Evolutionary conservation across 2,329 filamentous ascomycete genomes (phyloP).

Genomic region (Penicillium sp.): DNA sequence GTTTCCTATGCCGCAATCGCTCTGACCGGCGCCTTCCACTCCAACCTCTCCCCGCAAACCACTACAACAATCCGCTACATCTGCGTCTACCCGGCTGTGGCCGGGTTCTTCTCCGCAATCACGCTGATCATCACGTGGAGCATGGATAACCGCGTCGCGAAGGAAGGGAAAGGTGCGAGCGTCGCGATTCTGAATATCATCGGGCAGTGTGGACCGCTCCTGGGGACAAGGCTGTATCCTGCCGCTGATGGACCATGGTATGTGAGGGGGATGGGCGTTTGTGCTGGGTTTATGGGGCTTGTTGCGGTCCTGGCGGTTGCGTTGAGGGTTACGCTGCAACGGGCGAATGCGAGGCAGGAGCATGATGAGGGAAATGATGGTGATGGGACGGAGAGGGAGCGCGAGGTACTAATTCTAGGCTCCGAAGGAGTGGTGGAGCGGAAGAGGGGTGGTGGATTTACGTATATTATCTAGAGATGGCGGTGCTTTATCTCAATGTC

Average conservation of each 20-base stretch:
- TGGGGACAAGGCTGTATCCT: slow-evolving; percentile 71
- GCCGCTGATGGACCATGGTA: slow-evolving; percentile 64
- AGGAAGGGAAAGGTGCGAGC: slow-evolving; percentile 72
- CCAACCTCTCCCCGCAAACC: slow-evolving; percentile 31
- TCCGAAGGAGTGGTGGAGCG: slow-evolving; percentile 15
- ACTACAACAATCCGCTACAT: slow-evolving; percentile 63
- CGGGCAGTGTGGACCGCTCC: slow-evolving; percentile 76
- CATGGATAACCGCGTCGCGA: slow-evolving; percentile 79
- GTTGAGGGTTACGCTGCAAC: slow-evolving; percentile 59
- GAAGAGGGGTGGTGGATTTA: slow-evolving; percentile 25
- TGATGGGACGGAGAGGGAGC: slow-evolving; percentile 29
- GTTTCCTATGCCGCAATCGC: slow-evolving; percentile 66
- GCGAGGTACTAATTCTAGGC: slow-evolving; percentile 34
- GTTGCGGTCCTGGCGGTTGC: slow-evolving; percentile 62
- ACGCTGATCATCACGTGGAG: slow-evolving; percentile 87
- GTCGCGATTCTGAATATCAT: slow-evolving; percentile 82
- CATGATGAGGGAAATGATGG: slow-evolving; percentile 44
- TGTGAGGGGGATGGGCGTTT: slow-evolving; percentile 65
- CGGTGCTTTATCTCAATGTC: background rate
- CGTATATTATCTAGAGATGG: slow-evolving; percentile 32
- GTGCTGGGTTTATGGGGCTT: slow-evolving; percentile 65
- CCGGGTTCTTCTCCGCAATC: slow-evolving; percentile 83
- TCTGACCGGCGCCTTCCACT: slow-evolving; percentile 53
- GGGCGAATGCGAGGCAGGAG: slow-evolving; percentile 54
- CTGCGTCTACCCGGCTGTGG: slow-evolving; percentile 76